Evolutionary conservation across 2,329 filamentous ascomycete genomes (phyloP).

Genomic region (Rutstroemia sp.): DNA sequence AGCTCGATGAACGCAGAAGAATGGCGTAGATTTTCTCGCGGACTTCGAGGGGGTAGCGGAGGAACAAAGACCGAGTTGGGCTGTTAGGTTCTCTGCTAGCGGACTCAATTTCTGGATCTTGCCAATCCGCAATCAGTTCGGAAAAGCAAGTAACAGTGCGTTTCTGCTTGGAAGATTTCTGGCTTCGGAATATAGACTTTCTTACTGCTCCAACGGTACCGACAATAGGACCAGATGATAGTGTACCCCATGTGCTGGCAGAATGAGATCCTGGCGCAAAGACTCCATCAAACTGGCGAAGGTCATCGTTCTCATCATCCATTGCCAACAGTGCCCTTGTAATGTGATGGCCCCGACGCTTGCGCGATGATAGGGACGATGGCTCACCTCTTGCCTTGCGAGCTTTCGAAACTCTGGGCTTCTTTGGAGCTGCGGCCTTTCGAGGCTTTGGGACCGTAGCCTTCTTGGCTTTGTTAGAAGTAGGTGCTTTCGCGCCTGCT

Average conservation of each 20-base stretch:
- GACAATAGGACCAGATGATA: background rate
- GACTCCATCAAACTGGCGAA: background rate
- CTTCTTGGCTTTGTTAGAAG: background rate
- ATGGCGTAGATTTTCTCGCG: constrained; percentile 22
- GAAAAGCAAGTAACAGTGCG: background rate
- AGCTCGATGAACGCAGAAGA: constrained; percentile 14
- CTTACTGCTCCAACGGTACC: constrained; percentile 1
- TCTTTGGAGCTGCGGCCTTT: background rate
- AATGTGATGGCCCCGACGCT: background rate
- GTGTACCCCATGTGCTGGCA: constrained; percentile 8
- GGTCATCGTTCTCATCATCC: constrained; percentile 9
- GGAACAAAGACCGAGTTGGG: constrained; percentile 13
- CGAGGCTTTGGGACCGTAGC: background rate
- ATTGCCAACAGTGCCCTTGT: constrained; percentile 5
- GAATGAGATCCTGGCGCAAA: constrained; percentile 4
- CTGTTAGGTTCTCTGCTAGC: constrained; percentile 10
- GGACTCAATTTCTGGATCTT: background rate
- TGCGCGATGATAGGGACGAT: constrained; percentile 4
- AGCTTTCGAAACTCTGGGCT: background rate
- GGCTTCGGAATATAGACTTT: background rate
- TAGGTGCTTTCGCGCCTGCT: background rate
- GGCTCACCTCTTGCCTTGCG: background rate
- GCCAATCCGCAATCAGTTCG: background rate
- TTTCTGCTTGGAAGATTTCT: background rate
- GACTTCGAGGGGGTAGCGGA: constrained; percentile 20